Conservation (phyloP, 2,329 filamentous ascomycete genomes). For the Fusarium pseudoanthophilum region DNA sequence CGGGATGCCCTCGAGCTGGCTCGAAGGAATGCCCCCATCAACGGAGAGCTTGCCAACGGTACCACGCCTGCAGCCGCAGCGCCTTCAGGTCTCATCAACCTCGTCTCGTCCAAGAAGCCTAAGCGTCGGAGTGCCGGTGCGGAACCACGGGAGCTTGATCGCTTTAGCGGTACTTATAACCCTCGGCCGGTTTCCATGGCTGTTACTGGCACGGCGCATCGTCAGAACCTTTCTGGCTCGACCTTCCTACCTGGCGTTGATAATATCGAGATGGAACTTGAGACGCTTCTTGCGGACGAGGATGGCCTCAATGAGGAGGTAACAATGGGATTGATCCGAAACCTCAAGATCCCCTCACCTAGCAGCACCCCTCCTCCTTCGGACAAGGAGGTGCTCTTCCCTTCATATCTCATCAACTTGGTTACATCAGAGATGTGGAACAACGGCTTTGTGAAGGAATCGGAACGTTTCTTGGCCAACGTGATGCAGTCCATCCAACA, state of each 20-base stretch:
- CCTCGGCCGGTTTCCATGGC: conserved; percentile 97
- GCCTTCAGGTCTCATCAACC: conserved; percentile 87
- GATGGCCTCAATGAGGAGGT: conserved; percentile 97
- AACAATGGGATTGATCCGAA: conserved; percentile 93
- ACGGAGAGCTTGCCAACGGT: conserved; percentile 65
- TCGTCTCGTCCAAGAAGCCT: conserved; percentile 96
- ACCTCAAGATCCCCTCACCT: conserved; percentile 94
- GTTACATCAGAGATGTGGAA: conserved; percentile 99
- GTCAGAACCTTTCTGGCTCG: conserved; percentile 77
- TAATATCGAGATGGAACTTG: conserved; percentile 93
- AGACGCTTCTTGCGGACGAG: conserved; percentile 92
- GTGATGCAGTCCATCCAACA: conserved; percentile 99
- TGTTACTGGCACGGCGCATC: conserved; percentile 72
- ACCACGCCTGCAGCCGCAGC: conserved; percentile 59
- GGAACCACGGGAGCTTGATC: conserved; percentile 85
- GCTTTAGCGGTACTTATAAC: conserved; percentile 93
- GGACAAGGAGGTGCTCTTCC: conserved; percentile 98
- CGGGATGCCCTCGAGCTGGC: conserved; percentile 93
- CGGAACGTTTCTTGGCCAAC: conserved; percentile 96
- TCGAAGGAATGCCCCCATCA: conserved; percentile 79
- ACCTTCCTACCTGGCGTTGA: conserved; percentile 85
- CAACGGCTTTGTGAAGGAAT: conserved; percentile 99
- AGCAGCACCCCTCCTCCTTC: conserved; percentile 88
- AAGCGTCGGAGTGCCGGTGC: conserved; percentile 93
- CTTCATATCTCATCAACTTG: conserved; percentile 97